Conservation (phyloP, 2,329 filamentous ascomycete genomes). For the Tolypocladium amazonense region DNA sequence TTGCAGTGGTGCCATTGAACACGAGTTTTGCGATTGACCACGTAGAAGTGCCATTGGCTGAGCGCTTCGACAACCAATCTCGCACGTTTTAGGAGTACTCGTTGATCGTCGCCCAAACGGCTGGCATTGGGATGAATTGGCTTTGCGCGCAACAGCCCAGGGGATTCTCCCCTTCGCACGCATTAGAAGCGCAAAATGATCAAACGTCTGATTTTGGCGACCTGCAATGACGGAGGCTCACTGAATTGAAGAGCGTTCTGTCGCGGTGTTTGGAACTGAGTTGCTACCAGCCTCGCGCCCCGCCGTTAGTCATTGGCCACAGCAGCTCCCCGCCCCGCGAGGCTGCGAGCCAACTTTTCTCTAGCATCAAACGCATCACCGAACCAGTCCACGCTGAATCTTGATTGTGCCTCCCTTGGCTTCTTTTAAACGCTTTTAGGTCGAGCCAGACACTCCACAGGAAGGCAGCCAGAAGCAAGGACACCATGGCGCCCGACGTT, state of each 20-base stretch:
- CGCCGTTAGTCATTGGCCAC: not conserved
- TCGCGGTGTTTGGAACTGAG: not conserved
- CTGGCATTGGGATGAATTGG: not conserved
- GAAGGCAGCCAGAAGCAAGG: not conserved
- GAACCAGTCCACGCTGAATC: not conserved
- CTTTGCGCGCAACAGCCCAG: not conserved
- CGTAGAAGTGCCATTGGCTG: not conserved
- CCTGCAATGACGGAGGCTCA: too few species aligned
- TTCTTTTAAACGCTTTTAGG: not conserved
- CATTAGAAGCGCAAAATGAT: not conserved
- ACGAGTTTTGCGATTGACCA: not conserved
- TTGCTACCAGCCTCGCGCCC: not conserved
- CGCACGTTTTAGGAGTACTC: not conserved
- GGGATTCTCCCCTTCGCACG: not conserved
- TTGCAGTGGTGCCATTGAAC: not conserved
- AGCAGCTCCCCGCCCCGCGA: not conserved
- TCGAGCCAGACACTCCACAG: not conserved
- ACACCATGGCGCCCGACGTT: constrained; percentile 18
- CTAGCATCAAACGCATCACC: not conserved
- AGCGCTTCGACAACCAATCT: not conserved
- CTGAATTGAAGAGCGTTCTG: not conserved
- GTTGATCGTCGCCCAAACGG: not conserved
- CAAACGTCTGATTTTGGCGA: not conserved
- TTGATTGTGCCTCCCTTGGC: not conserved
- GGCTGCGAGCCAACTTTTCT: not conserved